A percentile compares a stretch with the other conserved stretches of the same genome.
Conservation (phyloP, 1,139 yeast species). For the Meyerozyma sp. region DNA sequence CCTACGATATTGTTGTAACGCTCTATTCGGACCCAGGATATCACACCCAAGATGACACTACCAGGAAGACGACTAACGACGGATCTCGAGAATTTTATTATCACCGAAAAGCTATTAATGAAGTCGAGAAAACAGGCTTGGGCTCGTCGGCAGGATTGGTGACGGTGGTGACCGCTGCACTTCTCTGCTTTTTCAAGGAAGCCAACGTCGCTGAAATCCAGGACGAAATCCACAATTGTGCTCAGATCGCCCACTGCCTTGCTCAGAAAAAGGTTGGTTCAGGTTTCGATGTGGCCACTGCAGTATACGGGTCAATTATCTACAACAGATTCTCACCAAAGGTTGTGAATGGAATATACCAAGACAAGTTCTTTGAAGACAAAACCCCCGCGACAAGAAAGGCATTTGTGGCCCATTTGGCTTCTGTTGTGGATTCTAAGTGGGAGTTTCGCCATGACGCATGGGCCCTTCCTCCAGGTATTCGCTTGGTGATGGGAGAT, state of each 20-base stretch:
- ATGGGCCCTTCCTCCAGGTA: slow-evolving; percentile 61
- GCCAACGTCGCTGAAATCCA: slow-evolving; percentile 11
- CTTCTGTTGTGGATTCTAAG: slow-evolving; percentile 36
- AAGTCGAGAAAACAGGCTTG: slow-evolving; percentile 89
- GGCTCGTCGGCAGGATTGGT: slow-evolving; percentile 96
- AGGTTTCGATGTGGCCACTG: slow-evolving; percentile 96
- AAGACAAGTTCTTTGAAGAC: slow-evolving; percentile 6
- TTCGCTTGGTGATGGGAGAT: slow-evolving; percentile 85
- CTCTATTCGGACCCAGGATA: slow-evolving; percentile 85
- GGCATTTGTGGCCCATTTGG: slow-evolving; percentile 16
- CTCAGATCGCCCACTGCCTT: slow-evolving; percentile 86
- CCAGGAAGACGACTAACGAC: slow-evolving; percentile 22
- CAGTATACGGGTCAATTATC: slow-evolving; percentile 82
- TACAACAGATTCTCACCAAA: slow-evolving; percentile 68
- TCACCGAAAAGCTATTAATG: slow-evolving; percentile 55
- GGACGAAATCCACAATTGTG: slow-evolving; percentile 61
- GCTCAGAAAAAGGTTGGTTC: slow-evolving; percentile 96
- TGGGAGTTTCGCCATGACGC: slow-evolving; percentile 57
- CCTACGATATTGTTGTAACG: slow-evolving; percentile 42
- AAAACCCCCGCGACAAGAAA: neutral
- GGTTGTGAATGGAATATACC: slow-evolving; percentile 40
- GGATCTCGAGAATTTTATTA: slow-evolving; percentile 46
- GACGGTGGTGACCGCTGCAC: slow-evolving; percentile 69
- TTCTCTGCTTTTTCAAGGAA: slow-evolving; percentile 42
- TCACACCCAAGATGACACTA: slow-evolving; percentile 65